phyloP scores from a whole-genome alignment of 495 filamentous ascomycete species.

The Penicillium cinerascens region DNA sequence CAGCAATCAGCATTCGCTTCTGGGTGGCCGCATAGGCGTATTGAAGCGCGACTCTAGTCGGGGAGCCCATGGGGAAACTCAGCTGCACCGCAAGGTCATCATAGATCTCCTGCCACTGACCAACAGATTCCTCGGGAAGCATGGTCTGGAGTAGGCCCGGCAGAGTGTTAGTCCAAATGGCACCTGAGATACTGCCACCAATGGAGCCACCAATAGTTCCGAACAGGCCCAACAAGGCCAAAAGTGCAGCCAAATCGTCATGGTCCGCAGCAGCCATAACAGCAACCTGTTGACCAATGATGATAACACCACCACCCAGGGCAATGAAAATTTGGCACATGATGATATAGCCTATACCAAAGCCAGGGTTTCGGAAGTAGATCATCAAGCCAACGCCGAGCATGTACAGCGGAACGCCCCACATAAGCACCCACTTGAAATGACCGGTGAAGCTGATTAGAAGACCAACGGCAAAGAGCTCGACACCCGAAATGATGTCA shows the following conservation, averaged over 20 bases:
- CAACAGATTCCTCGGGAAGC: conserved; percentile 46
- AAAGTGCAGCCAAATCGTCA: conserved; percentile 59
- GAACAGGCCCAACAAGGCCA: conserved; percentile 61
- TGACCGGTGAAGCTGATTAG: conserved; percentile 54
- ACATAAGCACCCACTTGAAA: conserved; percentile 52
- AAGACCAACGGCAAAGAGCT: conserved; percentile 44
- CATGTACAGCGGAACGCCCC: conserved; percentile 56
- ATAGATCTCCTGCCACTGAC: conserved; percentile 50
- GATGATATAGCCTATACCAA: conserved; percentile 58
- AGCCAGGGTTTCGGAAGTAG: conserved; percentile 58
- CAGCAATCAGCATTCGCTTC: conserved; percentile 52
- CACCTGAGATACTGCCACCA: conserved; percentile 56
- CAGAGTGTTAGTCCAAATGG: conserved; percentile 64
- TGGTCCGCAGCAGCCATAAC: conserved; percentile 63
- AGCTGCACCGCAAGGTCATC: conserved; percentile 47
- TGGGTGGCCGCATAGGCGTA: conserved; percentile 55
- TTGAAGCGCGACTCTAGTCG: conserved; percentile 51
- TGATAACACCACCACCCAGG: conserved; percentile 53
- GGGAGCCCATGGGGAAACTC: conserved; percentile 48
- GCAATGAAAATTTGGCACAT: conserved; percentile 73
- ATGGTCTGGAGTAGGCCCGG: conserved; percentile 46
- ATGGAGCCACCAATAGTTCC: conserved; percentile 60
- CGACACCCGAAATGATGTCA: conserved; percentile 45
- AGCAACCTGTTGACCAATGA: conserved; percentile 63
- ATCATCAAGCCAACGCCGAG: conserved; percentile 58